Conservation (phyloP, 2,329 filamentous ascomycete genomes). For the Alternaria arbusti region DNA sequence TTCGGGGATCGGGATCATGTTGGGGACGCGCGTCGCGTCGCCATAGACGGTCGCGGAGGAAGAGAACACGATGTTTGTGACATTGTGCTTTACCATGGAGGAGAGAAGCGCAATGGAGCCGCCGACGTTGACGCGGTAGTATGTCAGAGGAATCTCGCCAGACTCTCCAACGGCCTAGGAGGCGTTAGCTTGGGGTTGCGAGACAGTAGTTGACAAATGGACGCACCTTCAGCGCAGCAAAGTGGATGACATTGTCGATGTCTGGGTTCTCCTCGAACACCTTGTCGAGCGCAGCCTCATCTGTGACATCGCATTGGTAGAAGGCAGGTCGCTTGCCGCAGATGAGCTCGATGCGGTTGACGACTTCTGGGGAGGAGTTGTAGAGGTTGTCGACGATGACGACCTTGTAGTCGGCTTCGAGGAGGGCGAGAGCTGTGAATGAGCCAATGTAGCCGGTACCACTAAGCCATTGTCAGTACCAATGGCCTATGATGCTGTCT, state of each 20-base stretch:
- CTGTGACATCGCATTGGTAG: slow-evolving; percentile 85
- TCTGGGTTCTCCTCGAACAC: slow-evolving; percentile 88
- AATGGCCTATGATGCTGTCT: slow-evolving; percentile 2
- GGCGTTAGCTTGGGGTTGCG: slow-evolving; percentile 8
- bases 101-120: slow-evolving; percentile 87
- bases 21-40: slow-evolving; percentile 90
- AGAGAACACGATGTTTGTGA: slow-evolving; percentile 97
- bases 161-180: slow-evolving; percentile 94
- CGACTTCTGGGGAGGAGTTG: slow-evolving; percentile 90
- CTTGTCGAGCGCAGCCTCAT: slow-evolving; percentile 80
- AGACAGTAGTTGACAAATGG: not conserved
- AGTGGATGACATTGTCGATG: slow-evolving; percentile 98
- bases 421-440: slow-evolving; percentile 89
- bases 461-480: slow-evolving; percentile 57
- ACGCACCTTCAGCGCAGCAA: slow-evolving; percentile 89
- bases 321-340: slow-evolving; percentile 86
- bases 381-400: slow-evolving; percentile 96
- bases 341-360: slow-evolving; percentile 95
- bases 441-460: slow-evolving; percentile 99
- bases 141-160: slow-evolving; percentile 89
- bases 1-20: slow-evolving; percentile 99
- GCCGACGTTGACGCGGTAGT: slow-evolving; percentile 96
- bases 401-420: slow-evolving; percentile 94
- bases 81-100: slow-evolving; percentile 87
- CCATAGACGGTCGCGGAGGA: slow-evolving; percentile 98